Conservation (phyloP, 495 filamentous ascomycete species). For the Aspergillus bertholletiae region DNA sequence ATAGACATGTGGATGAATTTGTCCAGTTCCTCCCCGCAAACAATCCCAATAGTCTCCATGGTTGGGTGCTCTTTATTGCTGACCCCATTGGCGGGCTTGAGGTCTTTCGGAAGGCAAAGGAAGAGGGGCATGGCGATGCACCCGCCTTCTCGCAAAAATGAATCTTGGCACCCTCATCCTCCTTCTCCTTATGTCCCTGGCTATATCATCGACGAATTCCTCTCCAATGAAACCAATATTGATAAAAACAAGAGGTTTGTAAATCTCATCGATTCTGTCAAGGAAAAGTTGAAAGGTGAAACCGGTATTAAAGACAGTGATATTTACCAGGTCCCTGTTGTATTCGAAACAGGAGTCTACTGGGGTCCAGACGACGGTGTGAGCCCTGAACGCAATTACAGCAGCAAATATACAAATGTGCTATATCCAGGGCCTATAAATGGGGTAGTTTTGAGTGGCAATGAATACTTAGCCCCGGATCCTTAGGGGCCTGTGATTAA, state of each 20-base stretch:
- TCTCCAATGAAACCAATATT: not conserved
- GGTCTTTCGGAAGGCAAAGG: not conserved
- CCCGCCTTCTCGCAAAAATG: not conserved
- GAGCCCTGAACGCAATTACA: not conserved
- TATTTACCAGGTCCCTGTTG: not conserved
- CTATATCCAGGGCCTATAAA: not conserved
- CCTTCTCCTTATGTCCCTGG: not conserved
- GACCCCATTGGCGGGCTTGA: not conserved
- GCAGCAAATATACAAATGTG: not conserved
- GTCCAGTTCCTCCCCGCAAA: constrained; percentile 7
- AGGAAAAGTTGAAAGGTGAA: not conserved
- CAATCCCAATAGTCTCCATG: not conserved
- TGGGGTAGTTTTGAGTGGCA: not conserved
- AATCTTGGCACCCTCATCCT: not conserved
- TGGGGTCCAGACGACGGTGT: not conserved
- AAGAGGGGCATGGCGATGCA: not conserved
- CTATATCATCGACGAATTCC: not conserved
- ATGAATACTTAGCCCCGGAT: constrained; percentile 5
- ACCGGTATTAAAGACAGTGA: not conserved
- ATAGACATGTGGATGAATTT: constrained; percentile 9
- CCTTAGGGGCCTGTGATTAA: constrained; percentile 7
- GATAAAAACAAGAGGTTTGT: not conserved
- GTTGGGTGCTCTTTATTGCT: constrained; percentile 5
- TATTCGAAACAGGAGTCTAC: not conserved
- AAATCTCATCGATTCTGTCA: not conserved